phyloP scores from a whole-genome alignment of 164 flowering plant species.

The Magnolia officinalis region DNA sequence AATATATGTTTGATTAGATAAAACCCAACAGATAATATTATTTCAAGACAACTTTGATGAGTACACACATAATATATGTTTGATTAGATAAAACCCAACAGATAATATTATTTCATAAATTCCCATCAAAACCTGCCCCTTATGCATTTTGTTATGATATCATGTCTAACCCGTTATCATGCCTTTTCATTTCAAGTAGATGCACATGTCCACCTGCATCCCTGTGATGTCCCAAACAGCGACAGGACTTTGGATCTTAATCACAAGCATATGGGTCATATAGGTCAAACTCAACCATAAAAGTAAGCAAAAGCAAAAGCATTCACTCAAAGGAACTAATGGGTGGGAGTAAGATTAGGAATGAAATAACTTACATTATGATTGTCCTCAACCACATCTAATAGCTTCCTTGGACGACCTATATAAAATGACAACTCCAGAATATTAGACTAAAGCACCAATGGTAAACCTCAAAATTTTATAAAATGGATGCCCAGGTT shows the following conservation, averaged over 20 bases:
- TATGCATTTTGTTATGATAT: too few relatives aligned
- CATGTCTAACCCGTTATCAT: too few relatives aligned
- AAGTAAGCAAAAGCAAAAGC: neutral
- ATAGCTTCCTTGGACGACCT: conserved; percentile 27
- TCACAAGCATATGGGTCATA: neutral
- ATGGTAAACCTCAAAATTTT: too few relatives aligned
- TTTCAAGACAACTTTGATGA: too few relatives aligned
- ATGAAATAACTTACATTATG: conserved; percentile 17
- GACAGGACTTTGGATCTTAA: too few relatives aligned
- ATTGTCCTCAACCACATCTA: conserved; percentile 16
- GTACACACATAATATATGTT: neutral
- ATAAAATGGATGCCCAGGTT: too few relatives aligned
- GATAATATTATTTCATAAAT: neutral
- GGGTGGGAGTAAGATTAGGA: neutral
- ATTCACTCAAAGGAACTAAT: neutral
- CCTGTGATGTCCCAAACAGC: too few relatives aligned
- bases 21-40: neutral
- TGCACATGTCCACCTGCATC: too few relatives aligned
- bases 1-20: neutral
- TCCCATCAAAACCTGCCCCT: too few relatives aligned
- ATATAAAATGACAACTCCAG: conserved; percentile 4
- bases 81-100: neutral
- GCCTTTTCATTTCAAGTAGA: too few relatives aligned
- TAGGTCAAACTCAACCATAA: neutral
- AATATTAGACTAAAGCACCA: neutral